Base-by-base conservation (phyloP, 2,329 filamentous ascomycete species). In the Hypoxylon sp. region DNA sequence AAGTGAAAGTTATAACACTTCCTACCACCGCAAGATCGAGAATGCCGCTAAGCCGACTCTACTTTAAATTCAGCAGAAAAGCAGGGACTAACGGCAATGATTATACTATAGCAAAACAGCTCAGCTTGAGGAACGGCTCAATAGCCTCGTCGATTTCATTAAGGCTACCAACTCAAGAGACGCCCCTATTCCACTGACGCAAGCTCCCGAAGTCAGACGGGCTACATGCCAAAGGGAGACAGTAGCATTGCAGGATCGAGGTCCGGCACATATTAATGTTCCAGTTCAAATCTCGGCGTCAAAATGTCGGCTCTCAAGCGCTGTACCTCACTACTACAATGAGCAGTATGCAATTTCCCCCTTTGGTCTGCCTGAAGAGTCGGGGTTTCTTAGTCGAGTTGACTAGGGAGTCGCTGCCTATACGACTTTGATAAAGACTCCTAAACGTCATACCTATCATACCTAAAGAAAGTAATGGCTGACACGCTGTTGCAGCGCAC, bases 71-170 rank as follows among this genome's bases (percentile, higher is more conserved):
- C 9, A 24, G 50, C 1, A n/a, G 3, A 28, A 38, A 46, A 44
- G 20, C 26, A 30, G 8, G 22, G 22, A 30, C 61, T 68, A 36
- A 67, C 56, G 14, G 26, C 14, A n/a, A 22, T 22, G 9, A 9
- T 32, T 11, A 1, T 32, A 8, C 14, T n/a, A 18, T 59, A 85
- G 83, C 12, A 80, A 78, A 70, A 85, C 83, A 2, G 80, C 81
- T 0, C 82, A 84, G 60, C 80, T 85, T 12, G 83, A 85, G 62
- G 80, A 84, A 58, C 78, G 80, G 5, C 73, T 85, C 6, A 83
- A 85, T 64, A 82, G 81, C 16, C 76, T 85, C 1, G 80, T 85
- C 20, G 81, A 82, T 52, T 75, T 84, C 0, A 76, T 85, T 2
- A 80, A 80, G 32, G 80, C 82, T 1, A 78, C 78, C 1, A 73